Conservation (phyloP, 768 basidiomycete genomes). For the Podaxis sp. region DNA sequence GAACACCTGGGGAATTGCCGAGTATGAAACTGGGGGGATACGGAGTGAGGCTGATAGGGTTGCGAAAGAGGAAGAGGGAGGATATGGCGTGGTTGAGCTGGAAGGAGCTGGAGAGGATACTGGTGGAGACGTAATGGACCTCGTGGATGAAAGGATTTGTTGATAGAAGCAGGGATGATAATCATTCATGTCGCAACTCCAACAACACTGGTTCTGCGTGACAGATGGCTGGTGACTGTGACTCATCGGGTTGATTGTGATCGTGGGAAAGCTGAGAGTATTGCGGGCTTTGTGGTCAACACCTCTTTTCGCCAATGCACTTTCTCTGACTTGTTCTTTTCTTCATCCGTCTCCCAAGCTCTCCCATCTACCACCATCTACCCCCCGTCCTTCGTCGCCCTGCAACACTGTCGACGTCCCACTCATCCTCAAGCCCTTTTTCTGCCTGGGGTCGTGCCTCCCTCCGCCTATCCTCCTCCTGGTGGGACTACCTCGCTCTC, state of each 20-base stretch:
- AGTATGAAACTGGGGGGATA: conserved; percentile 6
- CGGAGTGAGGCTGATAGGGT: background rate
- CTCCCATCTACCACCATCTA: conserved; percentile 14
- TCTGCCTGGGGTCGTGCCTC: conserved; percentile 36
- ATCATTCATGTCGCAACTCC: background rate
- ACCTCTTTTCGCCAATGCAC: background rate
- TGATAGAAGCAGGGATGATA: conserved; percentile 1
- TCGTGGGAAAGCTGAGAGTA: conserved; percentile 13
- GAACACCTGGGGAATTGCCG: background rate
- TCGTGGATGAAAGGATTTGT: conserved; percentile 3
- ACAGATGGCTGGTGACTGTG: conserved; percentile 1
- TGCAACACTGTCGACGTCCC: conserved; percentile 40
- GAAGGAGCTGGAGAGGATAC: conserved; percentile 11
- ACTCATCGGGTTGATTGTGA: conserved; percentile 10
- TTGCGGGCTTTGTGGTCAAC: background rate
- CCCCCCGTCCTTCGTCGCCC: conserved; percentile 21
- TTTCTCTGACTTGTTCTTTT: background rate
- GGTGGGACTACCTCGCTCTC: conserved; percentile 49
- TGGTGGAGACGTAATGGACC: conserved; percentile 9
- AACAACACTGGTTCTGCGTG: background rate
- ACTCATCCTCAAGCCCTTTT: conserved; percentile 21
- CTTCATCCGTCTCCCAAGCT: conserved; percentile 17
- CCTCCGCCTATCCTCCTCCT: conserved; percentile 33
- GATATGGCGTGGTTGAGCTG: conserved; percentile 13
- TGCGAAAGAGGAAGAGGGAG: background rate